Conservation (phyloP, 495 filamentous ascomycete species). For the Trichocladium uniseriatum region DNA sequence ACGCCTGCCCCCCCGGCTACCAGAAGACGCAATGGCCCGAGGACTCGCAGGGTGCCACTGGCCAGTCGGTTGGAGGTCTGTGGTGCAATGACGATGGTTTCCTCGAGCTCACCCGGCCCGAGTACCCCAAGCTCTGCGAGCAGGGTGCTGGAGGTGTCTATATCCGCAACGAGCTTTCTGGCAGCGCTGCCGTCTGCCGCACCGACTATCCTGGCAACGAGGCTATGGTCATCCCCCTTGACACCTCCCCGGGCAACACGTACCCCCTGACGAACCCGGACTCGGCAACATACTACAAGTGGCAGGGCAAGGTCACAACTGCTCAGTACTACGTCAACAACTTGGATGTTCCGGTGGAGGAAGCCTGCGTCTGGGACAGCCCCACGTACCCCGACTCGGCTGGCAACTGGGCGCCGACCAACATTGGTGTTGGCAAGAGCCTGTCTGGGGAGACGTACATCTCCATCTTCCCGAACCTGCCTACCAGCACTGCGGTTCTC, state of each 20-base stretch:
- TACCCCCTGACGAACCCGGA: conserved; percentile 65
- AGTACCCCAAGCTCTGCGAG: conserved; percentile 63
- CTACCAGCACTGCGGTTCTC: conserved; percentile 52
- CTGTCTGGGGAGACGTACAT: conserved; percentile 59
- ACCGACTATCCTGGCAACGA: conserved; percentile 95
- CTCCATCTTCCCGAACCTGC: conserved; percentile 62
- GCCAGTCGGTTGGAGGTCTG: conserved; percentile 84
- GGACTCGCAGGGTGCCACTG: conserved; percentile 60
- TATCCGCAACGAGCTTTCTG: conserved; percentile 60
- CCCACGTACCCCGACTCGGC: conserved; percentile 34
- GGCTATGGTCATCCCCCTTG: conserved; percentile 68
- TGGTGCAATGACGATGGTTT: conserved; percentile 66
- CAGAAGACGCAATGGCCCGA: conserved; percentile 88
- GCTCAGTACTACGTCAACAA: conserved; percentile 98
- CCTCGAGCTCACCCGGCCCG: conserved; percentile 64
- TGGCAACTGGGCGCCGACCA: conserved; percentile 88
- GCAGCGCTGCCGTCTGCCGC: conserved; percentile 70
- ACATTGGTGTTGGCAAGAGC: conserved; percentile 70
- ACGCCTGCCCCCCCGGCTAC: conserved; percentile 85
- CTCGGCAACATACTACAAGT: conserved; percentile 60
- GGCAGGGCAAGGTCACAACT: conserved; percentile 64
- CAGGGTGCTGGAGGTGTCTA: conserved; percentile 58
- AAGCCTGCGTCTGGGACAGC: conserved; percentile 75
- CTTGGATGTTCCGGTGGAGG: conserved; percentile 50
- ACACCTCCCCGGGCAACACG: conserved; percentile 45